Conservation (phyloP, 2,329 filamentous ascomycete species). For the Ceratocystis huliohia region DNA sequence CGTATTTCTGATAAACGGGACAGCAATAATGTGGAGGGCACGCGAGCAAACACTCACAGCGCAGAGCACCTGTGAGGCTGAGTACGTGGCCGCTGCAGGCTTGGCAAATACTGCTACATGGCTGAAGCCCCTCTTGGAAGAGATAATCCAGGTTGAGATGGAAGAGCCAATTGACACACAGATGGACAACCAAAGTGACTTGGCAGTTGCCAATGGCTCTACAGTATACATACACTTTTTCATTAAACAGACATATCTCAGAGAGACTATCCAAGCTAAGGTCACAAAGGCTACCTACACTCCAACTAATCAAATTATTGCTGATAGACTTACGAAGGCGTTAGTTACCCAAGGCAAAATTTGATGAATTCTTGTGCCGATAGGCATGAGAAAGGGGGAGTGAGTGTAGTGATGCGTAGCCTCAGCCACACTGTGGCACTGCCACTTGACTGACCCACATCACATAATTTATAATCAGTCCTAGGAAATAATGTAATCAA, state of each 20-base stretch:
- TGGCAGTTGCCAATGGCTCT: not conserved
- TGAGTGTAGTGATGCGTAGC: too few species aligned
- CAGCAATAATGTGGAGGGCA: not conserved
- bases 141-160: not conserved
- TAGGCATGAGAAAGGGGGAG: too few species aligned
- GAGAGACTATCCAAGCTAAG: too few species aligned
- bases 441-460: too few species aligned
- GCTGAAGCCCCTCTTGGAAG: not conserved
- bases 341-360: too few species aligned
- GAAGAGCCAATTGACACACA: not conserved
- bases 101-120: not conserved
- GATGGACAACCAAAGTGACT: not conserved
- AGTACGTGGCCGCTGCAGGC: not conserved
- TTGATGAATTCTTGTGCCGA: too few species aligned
- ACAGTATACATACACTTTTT: not conserved
- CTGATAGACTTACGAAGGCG: too few species aligned
- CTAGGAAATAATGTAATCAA: too few species aligned
- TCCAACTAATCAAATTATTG: not conserved
- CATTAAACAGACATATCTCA: not conserved
- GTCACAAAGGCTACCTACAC: not conserved
- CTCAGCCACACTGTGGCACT: too few species aligned
- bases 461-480: too few species aligned
- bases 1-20: not conserved
- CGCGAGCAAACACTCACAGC: not conserved
- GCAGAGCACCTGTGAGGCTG: not conserved